Evolutionary conservation across 2,329 filamentous ascomycete species (phyloP).

Genomic region (Byssothecium circinans): DNA sequence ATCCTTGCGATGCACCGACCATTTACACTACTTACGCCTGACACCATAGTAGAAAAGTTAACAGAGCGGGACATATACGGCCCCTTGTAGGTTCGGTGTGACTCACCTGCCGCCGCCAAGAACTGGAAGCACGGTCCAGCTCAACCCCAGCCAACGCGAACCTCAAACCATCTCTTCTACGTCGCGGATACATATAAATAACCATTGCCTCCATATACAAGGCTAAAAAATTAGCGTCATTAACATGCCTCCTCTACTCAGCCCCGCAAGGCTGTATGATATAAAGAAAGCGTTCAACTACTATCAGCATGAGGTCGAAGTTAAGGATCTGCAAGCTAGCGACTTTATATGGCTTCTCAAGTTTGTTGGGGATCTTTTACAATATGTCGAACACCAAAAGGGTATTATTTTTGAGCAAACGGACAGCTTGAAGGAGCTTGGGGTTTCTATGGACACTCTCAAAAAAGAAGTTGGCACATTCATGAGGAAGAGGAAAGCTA

Average conservation of each 20-base stretch:
- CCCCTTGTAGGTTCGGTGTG: too few species aligned
- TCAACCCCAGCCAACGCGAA: too few species aligned
- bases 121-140: too few species aligned
- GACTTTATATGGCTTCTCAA: slow-evolving; percentile 9
- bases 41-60: too few species aligned
- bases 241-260: slow-evolving; percentile 8
- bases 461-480: slow-evolving; percentile 12
- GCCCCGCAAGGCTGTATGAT: slow-evolving; percentile 7
- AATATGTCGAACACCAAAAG: slow-evolving; percentile 12
- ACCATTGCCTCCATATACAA: slow-evolving; percentile 8
- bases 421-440: slow-evolving; percentile 8
- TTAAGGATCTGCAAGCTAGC: slow-evolving; percentile 6
- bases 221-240: slow-evolving; percentile 9
- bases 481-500: slow-evolving; percentile 12
- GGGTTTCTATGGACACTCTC: slow-evolving; percentile 7
- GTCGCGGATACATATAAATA: slow-evolving; percentile 13
- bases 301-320: slow-evolving; percentile 5
- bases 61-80: too few species aligned
- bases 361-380: slow-evolving; percentile 9
- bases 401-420: slow-evolving; percentile 8
- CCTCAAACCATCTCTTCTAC: too few species aligned
- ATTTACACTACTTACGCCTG: too few species aligned
- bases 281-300: slow-evolving; percentile 10
- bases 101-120: too few species aligned
- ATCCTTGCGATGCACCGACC: too few species aligned